Evolutionary conservation across 495 filamentous ascomycete species (phyloP), one percentile per base, ranked within the genome.

Genomic region (Oleoguttula mirabilis): DNA sequence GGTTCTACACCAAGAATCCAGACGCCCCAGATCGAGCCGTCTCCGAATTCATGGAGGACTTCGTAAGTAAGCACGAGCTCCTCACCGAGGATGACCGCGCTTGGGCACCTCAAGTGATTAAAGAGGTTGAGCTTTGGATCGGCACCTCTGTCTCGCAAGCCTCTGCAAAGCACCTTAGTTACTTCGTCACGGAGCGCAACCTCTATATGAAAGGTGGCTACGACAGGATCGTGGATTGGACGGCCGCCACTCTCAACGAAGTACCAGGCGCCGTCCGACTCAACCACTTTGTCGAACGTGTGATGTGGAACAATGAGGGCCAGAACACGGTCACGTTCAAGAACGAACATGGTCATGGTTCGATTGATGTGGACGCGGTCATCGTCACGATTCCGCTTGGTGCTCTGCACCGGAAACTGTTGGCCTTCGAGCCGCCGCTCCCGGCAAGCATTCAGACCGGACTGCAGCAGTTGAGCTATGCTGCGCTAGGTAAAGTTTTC

Each of bases 181-280:
- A 40, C 17, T 40, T 40, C 37, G 28, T 40, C 25, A 40, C 37
- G 5, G 37, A 40, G 37, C 37, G 37, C 37, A 40, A 40, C 22
- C 25, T 40, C 6, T 40, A 40, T 22, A 40, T 40, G 37, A 40
- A 40, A 16, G 37, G 37, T 16, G 37, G 37, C 14, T 40, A 40
- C 15, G 37, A 40, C 37, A 12, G 15, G 14, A 30, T 40, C 21
- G 37, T 40, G 10, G 15, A 40, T 10, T 40, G 37, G 37, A 40
- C 37, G 3, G 37, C 37, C 10, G n/a, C 24, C n/a, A 11, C 37
- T 11, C 37, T 40, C 7, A 10, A 27, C 14, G 10, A n/a, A 4
- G 15, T 25, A 3, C 37, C 37, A 4, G 37, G 28, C 10, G 28
- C 22, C 21, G 28, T 40, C 15, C 37, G 37, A 11, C 25, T 40